Evolutionary conservation across 805 yeast species (phyloP).

Genomic region (Schizosaccharomyces octosporus): DNA sequence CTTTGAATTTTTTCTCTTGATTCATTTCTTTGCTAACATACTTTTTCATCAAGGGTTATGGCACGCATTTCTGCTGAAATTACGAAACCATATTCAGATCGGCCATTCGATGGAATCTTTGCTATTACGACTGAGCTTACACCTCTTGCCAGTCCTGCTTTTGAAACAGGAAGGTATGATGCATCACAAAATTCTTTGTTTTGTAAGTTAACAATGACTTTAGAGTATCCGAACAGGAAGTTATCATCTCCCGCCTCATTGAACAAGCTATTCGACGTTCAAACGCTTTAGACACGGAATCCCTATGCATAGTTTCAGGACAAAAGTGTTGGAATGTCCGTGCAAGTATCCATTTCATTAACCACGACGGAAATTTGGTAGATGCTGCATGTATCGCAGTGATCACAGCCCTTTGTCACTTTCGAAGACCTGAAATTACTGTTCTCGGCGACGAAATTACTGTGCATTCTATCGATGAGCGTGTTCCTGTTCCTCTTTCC

Average conservation of each 20-base stretch:
- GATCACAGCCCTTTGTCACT: conserved; percentile 63
- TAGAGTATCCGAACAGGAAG: conserved; percentile 52
- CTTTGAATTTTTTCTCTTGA: conserved; percentile 6
- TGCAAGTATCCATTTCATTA: conserved; percentile 71
- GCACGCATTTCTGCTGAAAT: conserved; percentile 57
- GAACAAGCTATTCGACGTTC: conserved; percentile 84
- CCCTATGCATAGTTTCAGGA: conserved; percentile 76
- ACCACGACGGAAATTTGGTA: conserved; percentile 79
- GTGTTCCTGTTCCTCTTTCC: conserved; percentile 69
- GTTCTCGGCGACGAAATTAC: conserved; percentile 18
- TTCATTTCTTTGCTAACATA: neutral
- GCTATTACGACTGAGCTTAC: conserved; percentile 63
- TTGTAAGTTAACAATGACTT: conserved; percentile 15
- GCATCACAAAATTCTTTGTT: neutral
- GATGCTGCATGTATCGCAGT: conserved; percentile 83
- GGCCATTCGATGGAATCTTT: conserved; percentile 85
- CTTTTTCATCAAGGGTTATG: conserved; percentile 19
- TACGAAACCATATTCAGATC: conserved; percentile 57
- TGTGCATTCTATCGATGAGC: conserved; percentile 39
- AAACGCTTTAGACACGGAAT: conserved; percentile 73
- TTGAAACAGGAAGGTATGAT: conserved; percentile 23
- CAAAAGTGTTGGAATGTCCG: conserved; percentile 73
- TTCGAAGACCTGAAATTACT: conserved; percentile 59
- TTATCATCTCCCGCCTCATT: conserved; percentile 52
- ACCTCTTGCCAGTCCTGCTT: conserved; percentile 71